These are phyloP conservation scores for Yarrowia divulgata DNA, from an alignment of 805 yeast species.

Conservation along the genomic window DNA sequence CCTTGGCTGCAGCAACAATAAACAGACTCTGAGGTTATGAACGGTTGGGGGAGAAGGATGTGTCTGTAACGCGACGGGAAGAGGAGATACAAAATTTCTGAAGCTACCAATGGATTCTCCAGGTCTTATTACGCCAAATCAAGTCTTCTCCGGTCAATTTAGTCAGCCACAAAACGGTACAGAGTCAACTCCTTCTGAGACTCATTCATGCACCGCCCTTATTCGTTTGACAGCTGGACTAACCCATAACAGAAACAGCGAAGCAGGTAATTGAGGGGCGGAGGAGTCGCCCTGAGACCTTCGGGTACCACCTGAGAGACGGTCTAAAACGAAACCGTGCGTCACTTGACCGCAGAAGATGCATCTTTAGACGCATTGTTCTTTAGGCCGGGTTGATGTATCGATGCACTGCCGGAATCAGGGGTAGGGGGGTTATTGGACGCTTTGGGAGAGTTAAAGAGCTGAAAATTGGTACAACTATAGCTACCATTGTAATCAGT, in stretches of 20 bases:
- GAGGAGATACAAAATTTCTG: neutral
- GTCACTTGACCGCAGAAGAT: neutral
- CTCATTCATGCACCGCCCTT: too few relatives aligned
- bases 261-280: too few relatives aligned
- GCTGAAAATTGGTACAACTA: neutral
- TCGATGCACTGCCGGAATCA: neutral
- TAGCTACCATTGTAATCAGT: neutral
- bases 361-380: neutral
- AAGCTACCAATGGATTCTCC: neutral
- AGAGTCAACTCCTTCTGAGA: too few relatives aligned
- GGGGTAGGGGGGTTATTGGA: neutral
- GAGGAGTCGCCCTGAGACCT: too few relatives aligned
- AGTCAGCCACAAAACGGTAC: too few relatives aligned
- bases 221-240: too few relatives aligned
- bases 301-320: neutral
- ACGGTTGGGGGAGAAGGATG: neutral
- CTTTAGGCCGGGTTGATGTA: neutral
- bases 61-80: neutral
- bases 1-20: conserved; percentile 23
- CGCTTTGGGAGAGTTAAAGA: too few relatives aligned
- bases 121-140: neutral
- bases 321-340: neutral
- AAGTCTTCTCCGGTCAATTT: neutral
- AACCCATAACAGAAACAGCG: too few relatives aligned
- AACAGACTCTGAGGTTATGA: conserved; percentile 14